A percentile compares a stretch with the other conserved stretches of the same genome.
These are phyloP conservation scores for Verticillium alfalfae DNA, from an alignment of 2,329 filamentous ascomycete species.

Conservation along the genomic window DNA sequence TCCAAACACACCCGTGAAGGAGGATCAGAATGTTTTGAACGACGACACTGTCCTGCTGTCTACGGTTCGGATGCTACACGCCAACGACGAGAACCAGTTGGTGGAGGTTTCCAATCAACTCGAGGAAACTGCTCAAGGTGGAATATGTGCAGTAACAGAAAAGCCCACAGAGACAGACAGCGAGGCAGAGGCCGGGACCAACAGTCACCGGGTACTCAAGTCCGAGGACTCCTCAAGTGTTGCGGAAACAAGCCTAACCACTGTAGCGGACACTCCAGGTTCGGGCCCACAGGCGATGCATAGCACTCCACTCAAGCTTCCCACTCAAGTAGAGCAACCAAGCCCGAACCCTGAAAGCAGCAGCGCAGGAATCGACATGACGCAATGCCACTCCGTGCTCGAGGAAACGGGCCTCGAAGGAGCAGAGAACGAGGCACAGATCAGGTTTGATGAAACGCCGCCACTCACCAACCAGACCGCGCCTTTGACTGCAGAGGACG, in stretches of 20 bases:
- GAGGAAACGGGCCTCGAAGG: neutral
- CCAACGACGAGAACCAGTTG: neutral
- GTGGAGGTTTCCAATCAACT: neutral
- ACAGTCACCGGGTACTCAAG: neutral
- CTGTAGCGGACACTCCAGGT: neutral
- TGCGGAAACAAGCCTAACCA: neutral
- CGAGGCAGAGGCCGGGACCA: neutral
- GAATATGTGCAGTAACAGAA: neutral
- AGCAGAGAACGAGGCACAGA: neutral
- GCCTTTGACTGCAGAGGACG: neutral
- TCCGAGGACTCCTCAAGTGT: neutral
- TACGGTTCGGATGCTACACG: neutral
- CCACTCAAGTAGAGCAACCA: no score
- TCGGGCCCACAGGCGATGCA: neutral
- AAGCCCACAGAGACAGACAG: neutral
- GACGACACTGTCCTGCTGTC: neutral
- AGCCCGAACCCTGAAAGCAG: no score
- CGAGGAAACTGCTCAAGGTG: neutral
- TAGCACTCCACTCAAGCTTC: no score
- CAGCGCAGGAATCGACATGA: no score
- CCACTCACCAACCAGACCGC: neutral
- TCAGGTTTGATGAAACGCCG: neutral
- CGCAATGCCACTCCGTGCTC: neutral
- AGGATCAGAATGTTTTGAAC: neutral
- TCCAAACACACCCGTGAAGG: neutral